These are phyloP conservation scores for Barbarea vulgaris DNA, from an alignment of 345 rosid species.

Conservation along the genomic window DNA sequence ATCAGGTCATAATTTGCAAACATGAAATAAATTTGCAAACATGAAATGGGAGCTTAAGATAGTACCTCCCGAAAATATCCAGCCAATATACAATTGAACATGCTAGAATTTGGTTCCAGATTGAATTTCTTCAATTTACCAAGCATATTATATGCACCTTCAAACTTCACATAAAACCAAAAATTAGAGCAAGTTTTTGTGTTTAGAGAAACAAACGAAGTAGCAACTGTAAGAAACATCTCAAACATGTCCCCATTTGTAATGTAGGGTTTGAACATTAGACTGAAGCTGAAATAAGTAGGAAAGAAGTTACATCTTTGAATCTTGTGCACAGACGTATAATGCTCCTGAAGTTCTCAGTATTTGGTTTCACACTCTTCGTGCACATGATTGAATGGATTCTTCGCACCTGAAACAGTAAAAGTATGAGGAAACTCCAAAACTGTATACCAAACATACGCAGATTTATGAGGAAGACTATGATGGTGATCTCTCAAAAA, in stretches of 20 bases:
- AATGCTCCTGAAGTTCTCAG: conserved; percentile 68
- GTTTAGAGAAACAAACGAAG: conserved; percentile 17
- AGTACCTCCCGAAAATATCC: conserved; percentile 83
- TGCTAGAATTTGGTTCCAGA: conserved; percentile 57
- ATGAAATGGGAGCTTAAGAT: conserved; percentile 5
- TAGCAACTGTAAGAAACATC: conserved; percentile 10
- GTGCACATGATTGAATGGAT: conserved; percentile 58
- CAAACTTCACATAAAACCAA: conserved; percentile 55
- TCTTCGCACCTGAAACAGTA: conserved; percentile 56
- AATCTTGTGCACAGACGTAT: conserved; percentile 66
- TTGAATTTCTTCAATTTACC: conserved; percentile 58
- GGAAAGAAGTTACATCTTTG: conserved; percentile 70
- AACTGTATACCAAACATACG: not conserved
- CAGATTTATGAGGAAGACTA: not conserved
- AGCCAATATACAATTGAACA: conserved; percentile 77
- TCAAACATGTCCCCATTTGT: not conserved
- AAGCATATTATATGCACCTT: conserved; percentile 74
- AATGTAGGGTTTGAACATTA: conserved; percentile 14
- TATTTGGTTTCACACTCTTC: conserved; percentile 60
- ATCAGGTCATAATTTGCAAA: not conserved
- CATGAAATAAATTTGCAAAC: not conserved
- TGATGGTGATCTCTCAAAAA: conserved; percentile 27
- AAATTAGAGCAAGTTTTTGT: not conserved
- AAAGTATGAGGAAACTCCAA: not conserved
- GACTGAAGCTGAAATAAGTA: conserved; percentile 10